Evolutionary conservation across 441 rosid species (phyloP).

Genomic region (Erysimum pusillum): DNA sequence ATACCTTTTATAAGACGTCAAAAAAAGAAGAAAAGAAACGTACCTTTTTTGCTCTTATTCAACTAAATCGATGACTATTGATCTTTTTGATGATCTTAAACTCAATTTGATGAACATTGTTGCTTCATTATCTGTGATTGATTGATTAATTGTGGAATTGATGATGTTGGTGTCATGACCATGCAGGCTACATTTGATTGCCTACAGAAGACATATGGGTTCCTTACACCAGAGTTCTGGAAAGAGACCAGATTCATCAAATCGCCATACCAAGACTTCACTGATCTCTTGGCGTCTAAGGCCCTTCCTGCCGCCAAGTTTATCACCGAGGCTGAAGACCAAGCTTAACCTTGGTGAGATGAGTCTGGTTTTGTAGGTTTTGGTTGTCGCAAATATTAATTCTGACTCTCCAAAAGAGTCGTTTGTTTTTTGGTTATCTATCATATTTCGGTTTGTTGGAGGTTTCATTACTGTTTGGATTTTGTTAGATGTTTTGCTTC

Average conservation of each 20-base stretch:
- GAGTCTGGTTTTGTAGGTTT: no score
- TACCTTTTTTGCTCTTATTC: no score
- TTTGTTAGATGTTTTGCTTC: neutral
- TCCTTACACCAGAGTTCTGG: conserved; percentile 66
- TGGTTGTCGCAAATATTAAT: no score
- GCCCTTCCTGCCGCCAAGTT: neutral
- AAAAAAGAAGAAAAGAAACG: no score
- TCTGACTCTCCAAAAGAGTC: no score
- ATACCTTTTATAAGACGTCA: no score
- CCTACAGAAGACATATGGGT: conserved; percentile 61
- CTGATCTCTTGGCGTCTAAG: conserved; percentile 50
- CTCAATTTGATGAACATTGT: neutral
- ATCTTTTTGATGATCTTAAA: neutral
- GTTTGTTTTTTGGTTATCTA: neutral
- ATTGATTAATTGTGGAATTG: neutral
- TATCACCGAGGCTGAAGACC: conserved; percentile 26
- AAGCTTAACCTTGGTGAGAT: conserved; percentile 11
- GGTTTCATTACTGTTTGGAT: neutral
- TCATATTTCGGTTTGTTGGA: neutral
- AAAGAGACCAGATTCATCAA: conserved; percentile 51
- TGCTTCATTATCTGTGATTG: neutral
- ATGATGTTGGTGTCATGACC: neutral
- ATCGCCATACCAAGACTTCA: conserved; percentile 58
- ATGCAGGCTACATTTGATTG: conserved; percentile 66
- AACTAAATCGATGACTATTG: no score